Evolutionary conservation across 306 rosid genomes (phyloP), one percentile per base, ranked within the genome.

Genomic region (Vigna radiata): DNA sequence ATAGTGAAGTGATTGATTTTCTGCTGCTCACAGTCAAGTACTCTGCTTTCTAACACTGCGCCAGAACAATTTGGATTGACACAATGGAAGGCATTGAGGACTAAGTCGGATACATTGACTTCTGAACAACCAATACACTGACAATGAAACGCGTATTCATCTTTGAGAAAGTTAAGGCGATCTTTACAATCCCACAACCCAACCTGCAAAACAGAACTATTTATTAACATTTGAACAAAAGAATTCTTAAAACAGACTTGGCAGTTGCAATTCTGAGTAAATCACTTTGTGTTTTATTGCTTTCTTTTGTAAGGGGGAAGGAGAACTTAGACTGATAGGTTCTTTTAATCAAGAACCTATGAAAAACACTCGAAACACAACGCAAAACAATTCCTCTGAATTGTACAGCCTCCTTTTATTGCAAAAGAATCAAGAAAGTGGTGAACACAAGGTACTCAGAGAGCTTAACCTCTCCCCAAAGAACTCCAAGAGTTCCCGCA

Each of bases 141-240:
- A 80, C 98, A 93, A 43, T 19, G 85, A 81, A 93, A 93, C 2
- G 82, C 71, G 56, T 91, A 93, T 76, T 93, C 92, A 10, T 91
- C 91, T 85, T 88, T 81, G 27, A 93, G 95, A 82, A 88, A 88
- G 74, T 73, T 80, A 48, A 80, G 79, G 41, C 98, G 90, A 73
- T 83, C 98, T 81, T 87, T 86, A 70, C 89, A 87, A 79, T 85
- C 93, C 96, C 89, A 93, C 78, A 89, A 88, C 68, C 98, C 98
- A 85, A 89, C 93, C 98, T 93, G 92, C 81, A 78, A 82, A 70
- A 76, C 19, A 68, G 55, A 81, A 69, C 39, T 12, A 15, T 43
- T 70, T 12, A 43, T 46, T 72, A 77, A 44, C 29, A 75, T 13
- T n/a, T 78, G 71, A 82, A 71, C 59, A 82, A 47, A 18, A 8